phyloP scores from a whole-genome alignment of 768 basidiomycete genomes.

The Mycena metata region DNA sequence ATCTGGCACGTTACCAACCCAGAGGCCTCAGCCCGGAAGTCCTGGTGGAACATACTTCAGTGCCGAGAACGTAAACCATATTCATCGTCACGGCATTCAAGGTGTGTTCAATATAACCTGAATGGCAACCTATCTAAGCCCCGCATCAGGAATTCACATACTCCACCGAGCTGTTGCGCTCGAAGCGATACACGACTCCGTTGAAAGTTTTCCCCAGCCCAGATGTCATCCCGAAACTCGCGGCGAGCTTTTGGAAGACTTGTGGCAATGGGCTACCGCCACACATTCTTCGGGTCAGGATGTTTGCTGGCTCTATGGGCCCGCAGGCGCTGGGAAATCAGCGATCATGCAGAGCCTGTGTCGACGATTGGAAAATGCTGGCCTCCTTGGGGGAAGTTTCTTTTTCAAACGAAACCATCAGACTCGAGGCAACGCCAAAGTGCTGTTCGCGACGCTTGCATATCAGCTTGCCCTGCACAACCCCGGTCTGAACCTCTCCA shows the following conservation, averaged over 20 bases:
- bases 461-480: neutral
- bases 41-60: neutral
- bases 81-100: neutral
- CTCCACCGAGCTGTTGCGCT: neutral
- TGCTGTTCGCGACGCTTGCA: conserved; percentile 1
- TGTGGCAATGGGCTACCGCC: neutral
- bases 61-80: neutral
- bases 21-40: too few species aligned
- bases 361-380: neutral
- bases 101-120: too few species aligned
- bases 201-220: neutral
- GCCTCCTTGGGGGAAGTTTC: neutral
- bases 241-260: neutral
- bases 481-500: neutral
- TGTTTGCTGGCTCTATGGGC: neutral
- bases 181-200: neutral
- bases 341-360: neutral
- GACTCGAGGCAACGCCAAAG: neutral
- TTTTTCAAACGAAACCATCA: neutral
- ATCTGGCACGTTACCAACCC: too few species aligned
- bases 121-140: too few species aligned
- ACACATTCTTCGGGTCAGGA: neutral
- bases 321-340: neutral
- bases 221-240: too few species aligned
- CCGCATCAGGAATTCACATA: neutral